phyloP scores from a whole-genome alignment of 805 yeast species.

The Huiozyma sinensis region DNA sequence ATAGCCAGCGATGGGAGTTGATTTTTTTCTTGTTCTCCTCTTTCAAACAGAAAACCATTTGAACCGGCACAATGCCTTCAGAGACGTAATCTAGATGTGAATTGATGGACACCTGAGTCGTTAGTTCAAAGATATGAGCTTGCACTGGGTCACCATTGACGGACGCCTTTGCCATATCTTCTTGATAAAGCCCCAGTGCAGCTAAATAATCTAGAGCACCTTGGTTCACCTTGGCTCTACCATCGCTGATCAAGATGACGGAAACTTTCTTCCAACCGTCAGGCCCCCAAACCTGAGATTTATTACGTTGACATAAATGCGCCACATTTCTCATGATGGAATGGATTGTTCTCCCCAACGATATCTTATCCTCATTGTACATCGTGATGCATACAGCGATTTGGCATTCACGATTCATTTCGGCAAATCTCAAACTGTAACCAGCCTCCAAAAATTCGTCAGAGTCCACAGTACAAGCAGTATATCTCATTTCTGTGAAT shows the following conservation, averaged over 20 bases:
- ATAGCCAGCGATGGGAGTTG: slow-evolving; percentile 96
- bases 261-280: slow-evolving; percentile 97
- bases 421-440: slow-evolving; percentile 77
- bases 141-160: slow-evolving; percentile 87
- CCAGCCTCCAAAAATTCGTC: slow-evolving; percentile 74
- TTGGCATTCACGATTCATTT: slow-evolving; percentile 84
- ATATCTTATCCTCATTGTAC: slow-evolving; percentile 90
- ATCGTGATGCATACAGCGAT: slow-evolving; percentile 86
- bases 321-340: slow-evolving; percentile 89
- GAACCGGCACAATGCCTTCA: slow-evolving; percentile 88
- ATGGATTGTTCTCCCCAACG: slow-evolving; percentile 88
- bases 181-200: slow-evolving; percentile 95
- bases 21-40: slow-evolving; percentile 88
- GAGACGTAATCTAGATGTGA: slow-evolving; percentile 84
- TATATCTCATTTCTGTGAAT: slow-evolving; percentile 90
- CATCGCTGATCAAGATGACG: slow-evolving; percentile 86
- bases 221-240: slow-evolving; percentile 78
- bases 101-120: slow-evolving; percentile 89
- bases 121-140: slow-evolving; percentile 91
- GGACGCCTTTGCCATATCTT: slow-evolving; percentile 88
- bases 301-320: slow-evolving; percentile 69
- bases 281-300: slow-evolving; percentile 86
- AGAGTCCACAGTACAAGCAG: slow-evolving; percentile 93
- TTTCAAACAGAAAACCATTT: slow-evolving; percentile 82
- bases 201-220: slow-evolving; percentile 82